phyloP scores from a whole-genome alignment of 805 yeast genomes.

The Saccharomyces kudriavzevii region DNA sequence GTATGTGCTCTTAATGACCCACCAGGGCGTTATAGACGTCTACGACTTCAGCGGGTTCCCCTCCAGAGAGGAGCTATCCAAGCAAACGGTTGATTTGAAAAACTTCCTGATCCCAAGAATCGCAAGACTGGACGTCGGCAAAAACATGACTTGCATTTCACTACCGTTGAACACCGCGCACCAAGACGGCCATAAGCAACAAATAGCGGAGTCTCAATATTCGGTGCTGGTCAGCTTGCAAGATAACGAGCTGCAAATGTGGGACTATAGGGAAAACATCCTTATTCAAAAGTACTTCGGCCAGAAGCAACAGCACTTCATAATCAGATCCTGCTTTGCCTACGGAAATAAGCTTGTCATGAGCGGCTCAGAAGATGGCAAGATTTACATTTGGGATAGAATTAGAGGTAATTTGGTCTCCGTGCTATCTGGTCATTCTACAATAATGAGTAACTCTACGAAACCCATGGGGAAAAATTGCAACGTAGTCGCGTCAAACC shows the following conservation, averaged over 20 bases:
- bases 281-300: conserved; percentile 62
- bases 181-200: conserved; percentile 31
- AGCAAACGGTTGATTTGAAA: conserved; percentile 15
- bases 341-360: conserved; percentile 58
- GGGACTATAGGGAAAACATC: conserved; percentile 60
- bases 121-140: conserved; percentile 44
- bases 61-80: conserved; percentile 7
- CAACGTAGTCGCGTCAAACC: conserved; percentile 75
- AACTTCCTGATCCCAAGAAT: conserved; percentile 25
- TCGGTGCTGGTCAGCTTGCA: conserved; percentile 55
- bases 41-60: conserved; percentile 39
- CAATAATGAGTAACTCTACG: not conserved
- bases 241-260: conserved; percentile 70
- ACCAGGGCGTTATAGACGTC: conserved; percentile 52
- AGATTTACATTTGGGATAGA: conserved; percentile 70
- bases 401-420: conserved; percentile 57
- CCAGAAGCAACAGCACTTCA: conserved; percentile 58
- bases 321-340: conserved; percentile 73
- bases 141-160: conserved; percentile 57
- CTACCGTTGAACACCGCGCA: conserved; percentile 32
- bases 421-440: conserved; percentile 23
- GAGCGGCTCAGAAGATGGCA: conserved; percentile 81
- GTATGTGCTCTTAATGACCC: conserved; percentile 54
- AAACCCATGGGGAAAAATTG: conserved; percentile 35
- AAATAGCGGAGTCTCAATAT: conserved; percentile 21